These are phyloP conservation scores for Ophiostoma ulmi DNA, from an alignment of 2,329 filamentous ascomycete genomes.

Conservation along the genomic window DNA sequence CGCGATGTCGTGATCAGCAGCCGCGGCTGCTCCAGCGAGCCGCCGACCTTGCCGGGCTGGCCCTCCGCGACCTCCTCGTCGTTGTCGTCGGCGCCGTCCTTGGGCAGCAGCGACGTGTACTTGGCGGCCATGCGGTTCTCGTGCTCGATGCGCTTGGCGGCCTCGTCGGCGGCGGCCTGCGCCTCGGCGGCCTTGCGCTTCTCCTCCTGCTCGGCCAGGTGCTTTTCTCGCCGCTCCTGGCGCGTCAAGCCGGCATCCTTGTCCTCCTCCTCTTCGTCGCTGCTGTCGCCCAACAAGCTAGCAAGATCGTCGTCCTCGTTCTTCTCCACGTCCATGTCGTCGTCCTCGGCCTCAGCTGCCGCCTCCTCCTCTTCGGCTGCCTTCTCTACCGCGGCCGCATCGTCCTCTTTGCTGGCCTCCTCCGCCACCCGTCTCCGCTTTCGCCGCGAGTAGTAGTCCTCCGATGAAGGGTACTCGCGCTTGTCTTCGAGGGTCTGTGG, in stretches of 20 bases:
- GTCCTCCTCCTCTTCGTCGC: slow-evolving; percentile 38
- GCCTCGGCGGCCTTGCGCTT: slow-evolving; percentile 33
- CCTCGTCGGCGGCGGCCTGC: slow-evolving; percentile 17
- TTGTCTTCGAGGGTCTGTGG: slow-evolving; percentile 80
- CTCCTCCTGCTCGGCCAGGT: slow-evolving; percentile 35
- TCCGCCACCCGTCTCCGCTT: slow-evolving; percentile 48
- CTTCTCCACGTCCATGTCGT: slow-evolving; percentile 31
- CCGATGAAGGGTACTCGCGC: slow-evolving; percentile 80
- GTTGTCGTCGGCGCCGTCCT: slow-evolving; percentile 8
- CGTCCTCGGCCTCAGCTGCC: slow-evolving; percentile 36
- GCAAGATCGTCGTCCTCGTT: slow-evolving; percentile 17
- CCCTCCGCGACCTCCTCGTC: slow-evolving; percentile 11
- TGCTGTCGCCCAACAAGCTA: slow-evolving; percentile 39
- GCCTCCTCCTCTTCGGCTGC: slow-evolving; percentile 38
- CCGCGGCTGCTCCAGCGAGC: slow-evolving; percentile 36
- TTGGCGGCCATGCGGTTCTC: slow-evolving; percentile 56
- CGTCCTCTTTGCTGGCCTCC: slow-evolving; percentile 45
- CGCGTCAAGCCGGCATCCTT: slow-evolving; percentile 34
- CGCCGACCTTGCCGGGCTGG: slow-evolving; percentile 43
- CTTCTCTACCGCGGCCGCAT: slow-evolving; percentile 42
- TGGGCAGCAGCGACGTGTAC: slow-evolving; percentile 58
- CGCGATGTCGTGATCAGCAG: slow-evolving; percentile 89
- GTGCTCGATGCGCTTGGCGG: slow-evolving; percentile 57
- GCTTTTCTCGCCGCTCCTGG: slow-evolving; percentile 41
- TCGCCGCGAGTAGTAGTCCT: slow-evolving; percentile 53